Base-by-base conservation (phyloP, 805 yeast species). In the Nakazawaea sp. region DNA sequence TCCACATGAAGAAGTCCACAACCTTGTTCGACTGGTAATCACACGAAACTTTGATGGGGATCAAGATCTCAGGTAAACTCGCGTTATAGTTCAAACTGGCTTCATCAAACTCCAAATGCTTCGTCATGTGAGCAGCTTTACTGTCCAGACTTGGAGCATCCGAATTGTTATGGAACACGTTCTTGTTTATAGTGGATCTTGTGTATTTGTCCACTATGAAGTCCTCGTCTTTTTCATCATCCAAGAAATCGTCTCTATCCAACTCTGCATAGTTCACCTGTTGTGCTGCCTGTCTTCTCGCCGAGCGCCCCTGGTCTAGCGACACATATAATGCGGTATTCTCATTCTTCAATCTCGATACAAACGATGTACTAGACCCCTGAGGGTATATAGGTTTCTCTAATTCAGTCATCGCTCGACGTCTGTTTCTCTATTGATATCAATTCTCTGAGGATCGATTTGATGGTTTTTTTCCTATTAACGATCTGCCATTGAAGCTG, bases 231-330 rank as follows among this genome's bases (percentile, higher is more conserved):
- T 45, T 51, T 24, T 41, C 42, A 13, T 48, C 53, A 8, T 47
- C 53, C 26, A 50, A 51, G 34, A 64, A 75, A 39, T 72, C 70
- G 45, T 78, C 78, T 34, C 73, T 76, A 44, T 85, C 95, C 42
- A 76, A 69, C 53, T 87, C 96, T 0, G 96, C 92, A 52, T 88
- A 88, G 53, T 83, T 85, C 35, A 85, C 75, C 33, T 78, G 81
- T 27, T 72, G 71, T 30, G 75, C 63, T 9, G 85, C 78, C 29
- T 68, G 61, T 48, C 96, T 67, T 55, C 86, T 87, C 24, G 87
- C 79, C 21, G 81, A 71, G 45, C 97, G 71, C 3, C 88, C 75
- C 2, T 86, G 84, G 18, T 82, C 79, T 1, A 87, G 81, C 2
- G 86, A 72, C 26, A 81, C 69, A 47, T 80, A 74, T 23, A 89